These are phyloP conservation scores for Schwanniomyces occidentalis DNA, from an alignment of 805 yeast species.

Conservation along the genomic window DNA sequence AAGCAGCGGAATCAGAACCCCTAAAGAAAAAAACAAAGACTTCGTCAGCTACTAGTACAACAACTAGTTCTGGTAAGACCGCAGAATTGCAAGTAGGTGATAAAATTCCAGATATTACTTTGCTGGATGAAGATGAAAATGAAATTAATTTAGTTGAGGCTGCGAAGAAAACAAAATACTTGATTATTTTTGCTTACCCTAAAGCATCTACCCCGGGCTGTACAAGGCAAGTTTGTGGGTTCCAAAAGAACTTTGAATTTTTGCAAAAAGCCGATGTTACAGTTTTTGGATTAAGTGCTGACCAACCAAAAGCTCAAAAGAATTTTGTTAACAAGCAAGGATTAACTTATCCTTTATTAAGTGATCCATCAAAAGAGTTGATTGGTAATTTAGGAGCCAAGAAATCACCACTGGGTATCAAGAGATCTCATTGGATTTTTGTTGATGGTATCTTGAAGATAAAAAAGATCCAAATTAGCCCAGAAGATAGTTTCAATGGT, in stretches of 20 bases:
- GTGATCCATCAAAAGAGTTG: conserved; percentile 72
- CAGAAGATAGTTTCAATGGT: conserved; percentile 53
- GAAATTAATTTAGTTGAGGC: conserved; percentile 37
- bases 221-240: conserved; percentile 91
- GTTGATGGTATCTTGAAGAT: conserved; percentile 67
- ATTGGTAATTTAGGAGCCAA: conserved; percentile 80
- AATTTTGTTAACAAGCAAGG: conserved; percentile 71
- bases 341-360: conserved; percentile 70
- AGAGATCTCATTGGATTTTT: conserved; percentile 92
- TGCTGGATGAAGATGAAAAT: conserved; percentile 70
- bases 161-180: conserved; percentile 30
- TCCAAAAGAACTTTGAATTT: conserved; percentile 61
- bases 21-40: conserved; percentile 15
- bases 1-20: conserved; percentile 16
- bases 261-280: conserved; percentile 52
- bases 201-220: conserved; percentile 96
- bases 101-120: conserved; percentile 60
- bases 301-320: conserved; percentile 75
- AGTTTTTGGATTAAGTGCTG: conserved; percentile 83
- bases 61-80: conserved; percentile 13
- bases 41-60: conserved; percentile 2
- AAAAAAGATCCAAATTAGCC: conserved; percentile 53
- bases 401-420: conserved; percentile 72
- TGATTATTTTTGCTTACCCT: conserved; percentile 70
- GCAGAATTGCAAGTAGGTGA: conserved; percentile 54